These are phyloP conservation scores for Bombardia bombarda DNA, from an alignment of 495 filamentous ascomycete species.

Conservation along the genomic window DNA sequence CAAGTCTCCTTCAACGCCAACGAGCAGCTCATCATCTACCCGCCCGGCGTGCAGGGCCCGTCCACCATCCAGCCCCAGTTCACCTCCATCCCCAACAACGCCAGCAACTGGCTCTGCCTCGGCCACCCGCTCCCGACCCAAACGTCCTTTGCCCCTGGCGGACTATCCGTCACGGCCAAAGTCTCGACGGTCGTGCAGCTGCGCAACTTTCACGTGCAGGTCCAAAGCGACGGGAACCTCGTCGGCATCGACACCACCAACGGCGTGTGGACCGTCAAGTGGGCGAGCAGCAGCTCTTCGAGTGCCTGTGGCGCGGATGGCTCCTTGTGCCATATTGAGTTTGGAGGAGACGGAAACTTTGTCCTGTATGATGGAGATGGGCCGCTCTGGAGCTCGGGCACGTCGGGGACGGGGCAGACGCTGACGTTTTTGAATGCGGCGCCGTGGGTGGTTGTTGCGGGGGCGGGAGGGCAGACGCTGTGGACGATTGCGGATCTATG, in stretches of 20 bases:
- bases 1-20: slow-evolving; percentile 4
- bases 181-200: not conserved
- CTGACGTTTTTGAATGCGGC: slow-evolving; percentile 3
- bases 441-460: slow-evolving; percentile 6
- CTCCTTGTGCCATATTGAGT: not conserved
- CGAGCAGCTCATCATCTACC: slow-evolving; percentile 6
- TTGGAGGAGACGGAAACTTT: slow-evolving; percentile 1
- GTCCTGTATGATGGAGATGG: slow-evolving; percentile 5
- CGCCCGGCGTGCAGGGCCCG: slow-evolving; percentile 3
- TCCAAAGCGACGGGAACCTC: slow-evolving; percentile 13
- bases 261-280: slow-evolving; percentile 9
- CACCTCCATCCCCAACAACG: slow-evolving; percentile 1
- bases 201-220: slow-evolving; percentile 8
- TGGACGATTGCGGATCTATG: slow-evolving; percentile 6
- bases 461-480: not conserved
- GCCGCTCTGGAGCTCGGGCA: slow-evolving; percentile 5
- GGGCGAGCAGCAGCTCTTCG: slow-evolving; percentile 3
- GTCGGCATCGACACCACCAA: slow-evolving; percentile 10
- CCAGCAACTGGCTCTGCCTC: slow-evolving; percentile 11
- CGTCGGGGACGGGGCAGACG: slow-evolving; percentile 1
- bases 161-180: slow-evolving; percentile 2
- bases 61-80: slow-evolving; percentile 6
- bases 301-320: slow-evolving; percentile 5
- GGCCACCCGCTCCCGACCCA: slow-evolving; percentile 2
- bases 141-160: not conserved